Evolutionary conservation across 805 yeast species (phyloP).

Genomic region (Ogataea naganishii): DNA sequence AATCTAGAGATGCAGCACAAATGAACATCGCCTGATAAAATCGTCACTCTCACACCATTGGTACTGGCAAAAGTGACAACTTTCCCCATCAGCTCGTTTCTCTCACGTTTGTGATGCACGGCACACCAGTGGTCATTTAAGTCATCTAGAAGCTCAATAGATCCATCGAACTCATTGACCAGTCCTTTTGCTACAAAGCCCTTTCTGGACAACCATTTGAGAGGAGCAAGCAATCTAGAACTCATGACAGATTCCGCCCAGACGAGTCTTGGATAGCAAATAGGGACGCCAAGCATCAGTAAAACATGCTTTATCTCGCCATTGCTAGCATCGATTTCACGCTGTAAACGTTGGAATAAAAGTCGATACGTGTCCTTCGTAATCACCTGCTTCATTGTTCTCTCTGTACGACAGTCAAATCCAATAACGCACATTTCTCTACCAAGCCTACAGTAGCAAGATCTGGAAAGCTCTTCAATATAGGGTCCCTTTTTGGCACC

Average conservation of each 20-base stretch:
- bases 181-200: slow-evolving; percentile 63
- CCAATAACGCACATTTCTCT: slow-evolving; percentile 65
- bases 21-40: slow-evolving; percentile 91
- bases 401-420: slow-evolving; percentile 88
- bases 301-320: slow-evolving; percentile 65
- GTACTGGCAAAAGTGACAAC: slow-evolving; percentile 60
- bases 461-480: slow-evolving; percentile 58
- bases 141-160: slow-evolving; percentile 86
- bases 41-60: slow-evolving; percentile 66
- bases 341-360: slow-evolving; percentile 49
- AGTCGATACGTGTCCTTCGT: slow-evolving; percentile 44
- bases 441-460: slow-evolving; percentile 69
- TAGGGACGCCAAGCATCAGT: slow-evolving; percentile 88
- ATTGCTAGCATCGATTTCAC: slow-evolving; percentile 43
- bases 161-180: slow-evolving; percentile 88
- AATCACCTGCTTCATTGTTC: slow-evolving; percentile 54
- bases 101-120: slow-evolving; percentile 72
- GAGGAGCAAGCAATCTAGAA: slow-evolving; percentile 52
- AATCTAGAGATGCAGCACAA: slow-evolving; percentile 77
- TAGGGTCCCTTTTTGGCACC: slow-evolving; percentile 56
- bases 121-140: slow-evolving; percentile 97
- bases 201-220: slow-evolving; percentile 49
- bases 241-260: slow-evolving; percentile 77
- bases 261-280: slow-evolving; percentile 88
- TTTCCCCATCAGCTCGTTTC: slow-evolving; percentile 57